phyloP scores from a whole-genome alignment of 1,139 yeast species.

The Candida neerlandica region DNA sequence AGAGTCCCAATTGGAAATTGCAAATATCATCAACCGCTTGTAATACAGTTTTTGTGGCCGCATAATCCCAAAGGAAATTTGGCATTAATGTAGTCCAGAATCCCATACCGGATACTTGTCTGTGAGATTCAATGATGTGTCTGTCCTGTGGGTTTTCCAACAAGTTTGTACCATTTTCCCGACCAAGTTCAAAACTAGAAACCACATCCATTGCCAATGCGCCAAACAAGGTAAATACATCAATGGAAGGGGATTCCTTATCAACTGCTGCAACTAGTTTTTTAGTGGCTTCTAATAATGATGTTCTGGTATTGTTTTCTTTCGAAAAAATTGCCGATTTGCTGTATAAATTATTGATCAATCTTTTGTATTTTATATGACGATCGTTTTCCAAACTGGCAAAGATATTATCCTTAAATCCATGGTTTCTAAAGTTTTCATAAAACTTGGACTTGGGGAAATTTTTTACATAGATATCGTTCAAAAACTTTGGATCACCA shows the following conservation, averaged over 20 bases:
- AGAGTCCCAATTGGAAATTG: conserved; percentile 53
- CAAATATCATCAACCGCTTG: conserved; percentile 44
- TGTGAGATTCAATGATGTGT: conserved; percentile 48
- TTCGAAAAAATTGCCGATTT: conserved; percentile 44
- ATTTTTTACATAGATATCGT: conserved; percentile 59
- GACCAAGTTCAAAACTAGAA: conserved; percentile 62
- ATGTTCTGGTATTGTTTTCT: conserved; percentile 30
- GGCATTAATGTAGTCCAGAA: conserved; percentile 73
- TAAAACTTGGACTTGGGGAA: conserved; percentile 64
- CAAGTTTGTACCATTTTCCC: conserved; percentile 44
- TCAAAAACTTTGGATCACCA: conserved; percentile 50
- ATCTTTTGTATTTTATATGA: conserved; percentile 54
- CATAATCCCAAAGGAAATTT: conserved; percentile 49
- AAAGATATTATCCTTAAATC: conserved; percentile 56
- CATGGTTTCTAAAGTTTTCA: conserved; percentile 63
- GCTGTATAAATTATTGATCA: conserved; percentile 51
- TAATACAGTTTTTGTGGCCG: conserved; percentile 44
- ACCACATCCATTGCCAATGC: conserved; percentile 76
- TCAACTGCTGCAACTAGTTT: conserved; percentile 31
- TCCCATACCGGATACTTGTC: conserved; percentile 63
- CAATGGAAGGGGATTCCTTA: conserved; percentile 42
- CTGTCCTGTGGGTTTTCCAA: conserved; percentile 41
- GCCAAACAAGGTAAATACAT: conserved; percentile 63
- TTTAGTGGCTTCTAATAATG: conserved; percentile 27
- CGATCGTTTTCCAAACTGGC: conserved; percentile 50